Evolutionary conservation across 179 eudicot genomes (phyloP).

Genomic region (Amaranthus tricolor): DNA sequence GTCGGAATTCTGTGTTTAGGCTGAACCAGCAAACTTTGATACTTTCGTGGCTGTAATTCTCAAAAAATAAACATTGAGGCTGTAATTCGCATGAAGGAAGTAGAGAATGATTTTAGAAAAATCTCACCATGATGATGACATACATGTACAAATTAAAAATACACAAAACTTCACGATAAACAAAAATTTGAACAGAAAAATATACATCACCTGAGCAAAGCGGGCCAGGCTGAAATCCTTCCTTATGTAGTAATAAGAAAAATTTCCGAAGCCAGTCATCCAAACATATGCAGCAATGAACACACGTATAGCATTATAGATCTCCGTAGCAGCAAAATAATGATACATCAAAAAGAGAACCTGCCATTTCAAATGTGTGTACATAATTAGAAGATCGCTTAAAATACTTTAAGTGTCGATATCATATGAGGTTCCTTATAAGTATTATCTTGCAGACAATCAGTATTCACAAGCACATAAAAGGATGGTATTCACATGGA

Average conservation of each 20-base stretch:
- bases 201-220: slow-evolving; percentile 71
- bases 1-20: no score
- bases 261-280: slow-evolving; percentile 99
- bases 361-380: slow-evolving; percentile 36
- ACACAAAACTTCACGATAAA: background rate
- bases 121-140: background rate
- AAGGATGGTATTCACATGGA: background rate
- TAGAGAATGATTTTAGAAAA: slow-evolving; percentile 5
- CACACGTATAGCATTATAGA: slow-evolving; percentile 93
- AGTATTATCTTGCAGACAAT: background rate
- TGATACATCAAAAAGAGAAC: slow-evolving; percentile 95
- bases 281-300: slow-evolving; percentile 99
- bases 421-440: background rate
- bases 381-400: slow-evolving; percentile 5
- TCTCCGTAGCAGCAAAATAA: slow-evolving; percentile 95
- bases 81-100: slow-evolving; percentile 53
- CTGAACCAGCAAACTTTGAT: no score
- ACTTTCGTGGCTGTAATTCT: no score
- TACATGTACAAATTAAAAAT: background rate
- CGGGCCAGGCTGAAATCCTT: slow-evolving; percentile 93
- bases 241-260: slow-evolving; percentile 92
- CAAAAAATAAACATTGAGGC: no score
- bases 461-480: background rate
- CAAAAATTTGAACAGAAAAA: background rate
- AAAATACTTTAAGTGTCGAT: background rate